Evolutionary conservation across 2,329 filamentous ascomycete genomes (phyloP).

Genomic region (Tolypocladium ovalisporum): DNA sequence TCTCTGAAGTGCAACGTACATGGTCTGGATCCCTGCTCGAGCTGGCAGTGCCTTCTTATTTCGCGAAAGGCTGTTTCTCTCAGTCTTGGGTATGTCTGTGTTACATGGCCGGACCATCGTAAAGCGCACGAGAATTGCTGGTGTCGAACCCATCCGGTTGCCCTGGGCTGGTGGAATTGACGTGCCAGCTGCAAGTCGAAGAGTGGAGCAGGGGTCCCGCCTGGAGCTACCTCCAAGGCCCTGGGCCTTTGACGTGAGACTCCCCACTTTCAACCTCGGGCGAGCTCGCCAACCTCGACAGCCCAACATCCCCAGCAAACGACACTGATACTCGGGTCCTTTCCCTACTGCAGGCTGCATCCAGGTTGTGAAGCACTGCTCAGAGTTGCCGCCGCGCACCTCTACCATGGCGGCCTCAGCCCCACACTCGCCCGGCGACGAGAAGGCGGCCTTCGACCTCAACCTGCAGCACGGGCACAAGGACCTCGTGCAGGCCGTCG

Average conservation of each 20-base stretch:
- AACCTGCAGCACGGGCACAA: slow-evolving; percentile 65
- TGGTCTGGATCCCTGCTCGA: rapidly evolving
- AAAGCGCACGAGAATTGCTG: not conserved
- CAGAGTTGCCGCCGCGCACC: not conserved
- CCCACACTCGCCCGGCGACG: slow-evolving; percentile 28
- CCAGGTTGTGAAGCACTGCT: not conserved
- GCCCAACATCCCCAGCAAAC: not conserved
- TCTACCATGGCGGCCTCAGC: slow-evolving; percentile 17
- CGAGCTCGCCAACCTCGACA: not conserved
- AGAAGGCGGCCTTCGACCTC: slow-evolving; percentile 39
- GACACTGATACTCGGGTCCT: not conserved
- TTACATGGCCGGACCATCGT: too few species aligned
- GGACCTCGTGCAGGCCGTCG: slow-evolving; percentile 72
- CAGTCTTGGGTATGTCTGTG: not conserved
- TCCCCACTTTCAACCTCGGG: not conserved
- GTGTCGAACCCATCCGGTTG: too few species aligned
- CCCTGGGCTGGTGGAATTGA: too few species aligned
- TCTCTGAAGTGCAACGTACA: too few species aligned
- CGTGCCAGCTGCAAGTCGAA: not conserved
- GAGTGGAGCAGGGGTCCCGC: not conserved
- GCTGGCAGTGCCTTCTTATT: not conserved
- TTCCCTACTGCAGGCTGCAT: not conserved
- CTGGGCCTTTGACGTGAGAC: too few species aligned
- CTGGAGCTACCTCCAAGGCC: not conserved
- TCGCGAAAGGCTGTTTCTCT: not conserved